Conservation (phyloP, 495 filamentous ascomycete genomes). For the Halenospora varia region DNA sequence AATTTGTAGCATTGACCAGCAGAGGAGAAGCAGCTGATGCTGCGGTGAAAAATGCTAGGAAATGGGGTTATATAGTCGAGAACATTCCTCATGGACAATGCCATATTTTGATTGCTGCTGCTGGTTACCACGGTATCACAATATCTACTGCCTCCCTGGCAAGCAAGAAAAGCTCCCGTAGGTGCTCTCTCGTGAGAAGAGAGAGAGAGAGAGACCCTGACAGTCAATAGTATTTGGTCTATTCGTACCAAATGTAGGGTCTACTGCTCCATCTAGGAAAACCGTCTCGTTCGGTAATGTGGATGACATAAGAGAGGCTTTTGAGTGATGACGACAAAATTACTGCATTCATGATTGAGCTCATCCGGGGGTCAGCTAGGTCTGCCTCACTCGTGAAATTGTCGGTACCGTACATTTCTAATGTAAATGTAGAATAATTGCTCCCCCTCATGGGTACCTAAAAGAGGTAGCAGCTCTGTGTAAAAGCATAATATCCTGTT, state of each 20-base stretch:
- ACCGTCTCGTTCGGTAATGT: too few relatives aligned
- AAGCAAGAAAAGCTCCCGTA: slow-evolving; percentile 2
- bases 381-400: too few relatives aligned
- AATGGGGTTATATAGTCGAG: not conserved
- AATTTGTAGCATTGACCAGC: not conserved
- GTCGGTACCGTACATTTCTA: not conserved
- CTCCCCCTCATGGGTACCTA: not conserved
- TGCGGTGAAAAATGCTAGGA: slow-evolving; percentile 6
- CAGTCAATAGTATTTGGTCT: too few relatives aligned
- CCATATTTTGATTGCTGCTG: slow-evolving; percentile 4
- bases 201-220: too few relatives aligned
- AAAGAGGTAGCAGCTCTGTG: slow-evolving; percentile 1
- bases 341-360: too few relatives aligned
- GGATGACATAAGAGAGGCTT: too few relatives aligned
- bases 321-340: too few relatives aligned
- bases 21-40: slow-evolving; percentile 3
- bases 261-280: too few relatives aligned
- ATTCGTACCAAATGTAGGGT: too few relatives aligned
- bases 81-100: not conserved
- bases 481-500: slow-evolving; percentile 9
- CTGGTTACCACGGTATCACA: slow-evolving; percentile 2
- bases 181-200: not conserved
- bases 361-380: too few relatives aligned
- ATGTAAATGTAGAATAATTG: not conserved
- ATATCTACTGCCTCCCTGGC: not conserved